Conservation (phyloP, 2,329 filamentous ascomycete species). For the Hymenoscyphus albidus region DNA sequence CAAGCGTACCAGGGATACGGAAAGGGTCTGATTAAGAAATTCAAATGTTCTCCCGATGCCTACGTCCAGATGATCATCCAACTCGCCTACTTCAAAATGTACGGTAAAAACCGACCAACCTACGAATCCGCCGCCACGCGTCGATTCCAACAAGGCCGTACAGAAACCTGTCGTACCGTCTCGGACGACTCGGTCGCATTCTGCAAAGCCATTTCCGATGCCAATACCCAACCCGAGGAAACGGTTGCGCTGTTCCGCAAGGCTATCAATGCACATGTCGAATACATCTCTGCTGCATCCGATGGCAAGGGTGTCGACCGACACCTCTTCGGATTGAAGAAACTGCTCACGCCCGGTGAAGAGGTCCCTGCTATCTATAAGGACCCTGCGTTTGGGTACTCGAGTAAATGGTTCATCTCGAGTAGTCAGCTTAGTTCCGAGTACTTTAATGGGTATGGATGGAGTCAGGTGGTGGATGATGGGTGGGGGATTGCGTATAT, state of each 20-base stretch:
- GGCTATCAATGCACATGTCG: conserved; percentile 75
- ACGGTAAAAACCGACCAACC: conserved; percentile 93
- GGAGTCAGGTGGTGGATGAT: conserved; percentile 94
- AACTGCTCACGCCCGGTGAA: conserved; percentile 76
- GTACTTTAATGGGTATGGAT: conserved; percentile 98
- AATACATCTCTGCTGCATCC: conserved; percentile 85
- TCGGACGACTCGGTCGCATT: conserved; percentile 89
- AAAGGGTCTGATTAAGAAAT: conserved; percentile 98
- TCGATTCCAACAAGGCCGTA: conserved; percentile 93
- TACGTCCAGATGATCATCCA: conserved; percentile 99
- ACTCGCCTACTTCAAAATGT: conserved; percentile 98
- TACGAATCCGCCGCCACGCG: conserved; percentile 96
- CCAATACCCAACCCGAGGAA: conserved; percentile 57
- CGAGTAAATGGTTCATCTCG: conserved; percentile 82
- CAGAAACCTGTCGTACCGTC: conserved; percentile 90
- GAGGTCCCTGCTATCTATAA: conserved; percentile 77
- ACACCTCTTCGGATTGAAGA: conserved; percentile 96
- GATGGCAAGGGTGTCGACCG: conserved; percentile 94
- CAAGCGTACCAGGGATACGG: conserved; percentile 97
- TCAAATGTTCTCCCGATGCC: conserved; percentile 95
- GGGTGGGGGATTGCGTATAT: conserved; percentile 99
- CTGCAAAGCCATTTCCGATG: conserved; percentile 80
- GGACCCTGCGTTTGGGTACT: conserved; percentile 83
- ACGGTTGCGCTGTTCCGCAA: conserved; percentile 74
- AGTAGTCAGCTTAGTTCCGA: conserved; percentile 89